These are phyloP conservation scores for Salicornia ramosissima DNA, from an alignment of 148 eudicot genomes.

Conservation along the genomic window DNA sequence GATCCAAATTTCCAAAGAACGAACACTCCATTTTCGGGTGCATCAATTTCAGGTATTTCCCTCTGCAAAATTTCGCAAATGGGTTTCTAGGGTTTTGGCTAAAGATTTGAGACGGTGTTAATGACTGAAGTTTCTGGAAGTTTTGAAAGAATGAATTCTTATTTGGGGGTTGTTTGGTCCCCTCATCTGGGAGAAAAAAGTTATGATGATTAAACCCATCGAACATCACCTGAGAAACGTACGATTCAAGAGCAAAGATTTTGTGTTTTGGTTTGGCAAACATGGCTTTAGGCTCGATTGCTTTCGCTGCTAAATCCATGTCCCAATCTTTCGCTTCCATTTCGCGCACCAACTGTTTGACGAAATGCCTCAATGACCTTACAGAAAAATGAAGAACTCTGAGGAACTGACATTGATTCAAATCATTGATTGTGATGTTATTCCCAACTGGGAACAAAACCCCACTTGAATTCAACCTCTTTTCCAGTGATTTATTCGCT, in stretches of 20 bases:
- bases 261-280: constrained; percentile 42
- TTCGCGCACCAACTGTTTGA: constrained; percentile 57
- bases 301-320: constrained; percentile 52
- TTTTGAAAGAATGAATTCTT: constrained; percentile 28
- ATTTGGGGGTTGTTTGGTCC: constrained; percentile 2
- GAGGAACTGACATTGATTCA: constrained; percentile 45
- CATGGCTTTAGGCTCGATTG: constrained; percentile 33
- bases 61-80: constrained; percentile 52
- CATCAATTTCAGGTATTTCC: constrained; percentile 59
- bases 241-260: constrained; percentile 65
- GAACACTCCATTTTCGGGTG: constrained; percentile 96
- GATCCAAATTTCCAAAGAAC: constrained; percentile 69
- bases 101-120: constrained; percentile 32
- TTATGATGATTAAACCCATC: constrained; percentile 50
- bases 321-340: constrained; percentile 81
- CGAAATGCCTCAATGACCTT: constrained; percentile 57
- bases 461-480: constrained; percentile 55
- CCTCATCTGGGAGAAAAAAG: constrained; percentile 30
- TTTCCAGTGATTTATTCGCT: constrained; percentile 42
- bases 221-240: constrained; percentile 56
- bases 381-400: constrained; percentile 44
- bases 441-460: constrained; percentile 40
- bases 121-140: constrained; percentile 43
- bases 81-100: constrained; percentile 37
- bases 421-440: constrained; percentile 30